Base-by-base conservation (phyloP, 2,329 filamentous ascomycete species). In the Colletotrichum spinosum region DNA sequence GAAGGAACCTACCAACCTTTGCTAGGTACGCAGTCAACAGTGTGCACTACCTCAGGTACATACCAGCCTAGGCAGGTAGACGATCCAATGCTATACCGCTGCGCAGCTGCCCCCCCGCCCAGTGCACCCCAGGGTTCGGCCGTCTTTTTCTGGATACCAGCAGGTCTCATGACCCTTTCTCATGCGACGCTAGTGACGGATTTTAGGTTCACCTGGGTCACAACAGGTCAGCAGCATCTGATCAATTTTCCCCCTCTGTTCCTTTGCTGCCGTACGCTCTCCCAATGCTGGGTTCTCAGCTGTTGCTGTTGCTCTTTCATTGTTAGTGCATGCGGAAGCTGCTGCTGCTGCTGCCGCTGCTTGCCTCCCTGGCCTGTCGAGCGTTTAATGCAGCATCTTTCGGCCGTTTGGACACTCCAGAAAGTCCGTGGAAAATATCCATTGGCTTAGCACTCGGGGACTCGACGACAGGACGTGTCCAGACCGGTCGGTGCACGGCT, bases 151-250 rank as follows among this genome's bases (percentile, higher is more conserved):
- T 69, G 62, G 66, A 63, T 67, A 65, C 68, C 67, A 60, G 58
- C 56, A 63, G 68, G 67, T 69, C 68, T 63, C 68, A 69, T 69
- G 68, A 69, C 68, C 68, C 25, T 25, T 55, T 25, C 38, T 49
- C 49, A 67, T 67, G 62, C 63, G 42, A 67, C 68, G 68, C 68
- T 69, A 69, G 54, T 44, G 59, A 55, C 55, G 44, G 63, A 61
- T 67, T 67, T 68, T 67, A 67, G 56, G 62, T 59, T 63, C 68
- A 69, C 67, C 60, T 69, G 68, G 62, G 45, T 59, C 62, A 67
- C 57, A 17, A 68, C 41, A 62, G 62, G 55, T 61, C 65, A 61
- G 65, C 65, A 68, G 61, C 62, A 66, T 68, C 62, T 67, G 56
- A 67, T 57, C 62, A 68, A 55, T 57, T 52, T 55, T 48, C n/a